Evolutionary conservation across 2,329 filamentous ascomycete genomes (phyloP).

Genomic region (Stagonosporopsis chrysanthemi): DNA sequence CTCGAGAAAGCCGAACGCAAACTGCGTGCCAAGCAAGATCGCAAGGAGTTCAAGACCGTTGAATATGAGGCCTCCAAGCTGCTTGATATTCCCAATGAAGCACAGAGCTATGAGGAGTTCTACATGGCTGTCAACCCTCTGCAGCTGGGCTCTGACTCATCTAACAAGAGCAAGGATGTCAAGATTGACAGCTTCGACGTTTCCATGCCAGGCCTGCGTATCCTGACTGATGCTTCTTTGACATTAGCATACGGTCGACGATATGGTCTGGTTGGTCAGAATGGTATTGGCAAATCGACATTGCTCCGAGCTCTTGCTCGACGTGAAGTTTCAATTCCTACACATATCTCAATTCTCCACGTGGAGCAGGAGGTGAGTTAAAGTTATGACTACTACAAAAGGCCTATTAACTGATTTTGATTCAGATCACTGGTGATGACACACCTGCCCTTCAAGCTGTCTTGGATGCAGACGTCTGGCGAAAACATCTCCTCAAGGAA

Average conservation of each 20-base stretch:
- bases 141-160: constrained; percentile 76
- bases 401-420: constrained; percentile 15
- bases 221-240: constrained; percentile 87
- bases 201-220: constrained; percentile 85
- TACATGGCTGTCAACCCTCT: constrained; percentile 99
- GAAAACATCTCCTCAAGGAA: constrained; percentile 90
- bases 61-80: constrained; percentile 95
- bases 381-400: neutral
- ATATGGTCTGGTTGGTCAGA: constrained; percentile 97
- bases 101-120: constrained; percentile 97
- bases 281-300: constrained; percentile 92
- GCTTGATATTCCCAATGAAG: constrained; percentile 79
- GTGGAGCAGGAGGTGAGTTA: constrained; percentile 90
- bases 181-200: constrained; percentile 97
- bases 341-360: constrained; percentile 97
- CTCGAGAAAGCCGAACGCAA: constrained; percentile 98
- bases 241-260: constrained; percentile 91
- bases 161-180: constrained; percentile 93
- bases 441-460: constrained; percentile 95
- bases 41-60: constrained; percentile 97
- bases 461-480: constrained; percentile 96
- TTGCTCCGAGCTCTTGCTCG: constrained; percentile 88
- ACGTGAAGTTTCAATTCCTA: constrained; percentile 92
- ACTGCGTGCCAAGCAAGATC: constrained; percentile 97
- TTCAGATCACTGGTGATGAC: constrained; percentile 88